Base-by-base conservation (phyloP, 2,329 filamentous ascomycete species). In the Colletotrichum musicola region DNA sequence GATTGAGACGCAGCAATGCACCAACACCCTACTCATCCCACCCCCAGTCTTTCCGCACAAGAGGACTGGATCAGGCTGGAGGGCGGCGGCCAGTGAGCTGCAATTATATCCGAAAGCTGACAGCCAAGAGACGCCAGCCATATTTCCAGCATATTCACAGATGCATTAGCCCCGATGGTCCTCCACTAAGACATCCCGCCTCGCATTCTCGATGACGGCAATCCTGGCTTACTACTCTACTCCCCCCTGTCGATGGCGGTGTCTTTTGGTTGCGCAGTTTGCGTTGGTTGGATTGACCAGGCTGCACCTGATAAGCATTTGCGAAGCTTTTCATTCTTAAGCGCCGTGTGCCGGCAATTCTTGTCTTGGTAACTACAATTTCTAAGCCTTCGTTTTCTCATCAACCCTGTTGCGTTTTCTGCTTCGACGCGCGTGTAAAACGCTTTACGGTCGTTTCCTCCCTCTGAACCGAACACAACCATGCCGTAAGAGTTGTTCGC, bases 231-330 rank as follows among this genome's bases (percentile, higher is more conserved):
- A 25, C 14, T 47, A 16, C 10, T 7, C 16, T 14, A 40, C 38
- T 25, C 22, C 4, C 22, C 20, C 38, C 38, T 27, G 55, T 58
- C 25, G 6, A 58, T 30, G 12, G 9, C 12, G 22, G 47, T 16
- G 54, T 58, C 10, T 40, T 22, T 16, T 58, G 56, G 54, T 22
- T 46, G 38, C 9, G 44, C 14, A 25, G 20, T 6, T 4, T n/a
- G n/a, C n/a, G n/a, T 20, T 20, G 30, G 30, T 51, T 14, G 10
- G 46, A 51, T 51, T 30, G 46, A 30, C 51, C 35, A 60, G 57
- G 57, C 57, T 51, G 57, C 57, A 51, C 57, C 51, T 30, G 3
- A 51, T 16, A 22, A 18, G 38, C 35, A 14, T 16, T 18, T 47
- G 16, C 44, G 16, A 18, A n/a, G 9, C 9, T 20, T 20, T 14